Evolutionary conservation across 73 alveolate species (phyloP), one percentile per base, ranked within the genome.

Genomic region (Paramecium caudatum): DNA sequence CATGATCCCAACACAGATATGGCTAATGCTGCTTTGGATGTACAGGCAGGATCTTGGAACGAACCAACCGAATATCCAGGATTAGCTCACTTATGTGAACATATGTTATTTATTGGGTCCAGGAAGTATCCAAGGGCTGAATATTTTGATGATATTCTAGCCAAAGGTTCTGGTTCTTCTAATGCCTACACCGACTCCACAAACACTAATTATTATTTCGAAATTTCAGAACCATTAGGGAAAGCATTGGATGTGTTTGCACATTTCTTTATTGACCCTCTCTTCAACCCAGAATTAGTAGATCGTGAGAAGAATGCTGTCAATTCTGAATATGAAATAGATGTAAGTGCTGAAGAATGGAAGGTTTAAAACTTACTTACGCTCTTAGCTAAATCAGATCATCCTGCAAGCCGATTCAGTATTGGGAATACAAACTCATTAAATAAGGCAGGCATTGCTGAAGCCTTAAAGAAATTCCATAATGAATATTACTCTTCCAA

Each of bases 31-130:
- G 82, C 97, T 32, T 27, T 95, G 36, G 91, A 91, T 68, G 97
- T 95, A 27, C 46, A 85, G 80, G 93, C 93, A 13, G 98, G 98
- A 17, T 49, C 82, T 46, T 74, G 93, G 82, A 82, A 48, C 39
- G 97, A 95, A 45, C 93, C 94, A 12, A 43, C 32, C 48, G 97
- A 95, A 48, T 82, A 33, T 50, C 95, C 84, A 19, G 98, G 98
- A 4, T 68, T 91, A 27, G 95, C 93, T 50, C 94, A 93, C 91
- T 92, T 55, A 95, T 96, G 47, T 27, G 95, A 46, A 70, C 96
- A 65, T 62, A 70, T 61, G 98, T 91, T 82, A 90, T 94, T 13
- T 50, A 80, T 68, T 94, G 94, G 92, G 21, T 62, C 88, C 5
- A 16, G 13, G 0, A 85, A 85, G 39, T 85, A 85, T 43, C 92